Conservation (phyloP, 2,329 filamentous ascomycete genomes). For the Aspergillus pseudoterreus region DNA sequence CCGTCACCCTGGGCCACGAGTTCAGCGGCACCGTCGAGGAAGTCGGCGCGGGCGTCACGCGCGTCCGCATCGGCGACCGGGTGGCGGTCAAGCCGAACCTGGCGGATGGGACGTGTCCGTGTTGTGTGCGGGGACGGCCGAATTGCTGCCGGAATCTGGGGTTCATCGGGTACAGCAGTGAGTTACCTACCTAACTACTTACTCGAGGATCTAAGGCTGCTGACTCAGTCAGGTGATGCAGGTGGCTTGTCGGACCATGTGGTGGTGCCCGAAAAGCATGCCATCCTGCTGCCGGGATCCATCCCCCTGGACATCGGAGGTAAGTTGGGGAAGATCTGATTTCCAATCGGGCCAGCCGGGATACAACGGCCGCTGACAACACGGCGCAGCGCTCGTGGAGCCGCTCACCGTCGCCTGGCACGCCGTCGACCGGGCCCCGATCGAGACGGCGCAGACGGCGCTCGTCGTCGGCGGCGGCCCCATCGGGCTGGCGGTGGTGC, state of each 20-base stretch:
- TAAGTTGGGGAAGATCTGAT: slow-evolving; percentile 5
- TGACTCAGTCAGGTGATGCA: slow-evolving; percentile 33
- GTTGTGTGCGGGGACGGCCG: slow-evolving; percentile 51
- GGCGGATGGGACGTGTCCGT: slow-evolving; percentile 53
- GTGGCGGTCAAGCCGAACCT: slow-evolving; percentile 61
- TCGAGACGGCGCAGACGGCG: slow-evolving; percentile 44
- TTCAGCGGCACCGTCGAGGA: slow-evolving; percentile 59
- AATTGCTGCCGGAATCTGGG: slow-evolving; percentile 58
- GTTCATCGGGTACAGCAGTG: slow-evolving; percentile 50
- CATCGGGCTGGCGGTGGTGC: slow-evolving; percentile 59
- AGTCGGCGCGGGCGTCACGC: slow-evolving; percentile 49
- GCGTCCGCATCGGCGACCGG: slow-evolving; percentile 52
- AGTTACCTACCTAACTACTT: not conserved
- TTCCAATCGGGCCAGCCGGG: not conserved
- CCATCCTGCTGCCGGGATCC: slow-evolving; percentile 19
- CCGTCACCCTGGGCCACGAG: slow-evolving; percentile 63
- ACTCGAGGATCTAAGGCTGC: slow-evolving; percentile 27
- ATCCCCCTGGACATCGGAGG: slow-evolving; percentile 21
- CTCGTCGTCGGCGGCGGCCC: slow-evolving; percentile 60
- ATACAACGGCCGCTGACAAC: not conserved
- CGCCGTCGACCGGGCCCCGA: slow-evolving; percentile 49
- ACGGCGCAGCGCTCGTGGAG: slow-evolving; percentile 53
- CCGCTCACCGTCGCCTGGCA: slow-evolving; percentile 64
- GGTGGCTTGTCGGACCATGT: slow-evolving; percentile 29
- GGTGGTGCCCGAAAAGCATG: slow-evolving; percentile 18